Evolutionary conservation across 169 alveolate genomes (phyloP), one percentile per base, ranked within the genome.

Genomic region (Eimeria brunetti): DNA sequence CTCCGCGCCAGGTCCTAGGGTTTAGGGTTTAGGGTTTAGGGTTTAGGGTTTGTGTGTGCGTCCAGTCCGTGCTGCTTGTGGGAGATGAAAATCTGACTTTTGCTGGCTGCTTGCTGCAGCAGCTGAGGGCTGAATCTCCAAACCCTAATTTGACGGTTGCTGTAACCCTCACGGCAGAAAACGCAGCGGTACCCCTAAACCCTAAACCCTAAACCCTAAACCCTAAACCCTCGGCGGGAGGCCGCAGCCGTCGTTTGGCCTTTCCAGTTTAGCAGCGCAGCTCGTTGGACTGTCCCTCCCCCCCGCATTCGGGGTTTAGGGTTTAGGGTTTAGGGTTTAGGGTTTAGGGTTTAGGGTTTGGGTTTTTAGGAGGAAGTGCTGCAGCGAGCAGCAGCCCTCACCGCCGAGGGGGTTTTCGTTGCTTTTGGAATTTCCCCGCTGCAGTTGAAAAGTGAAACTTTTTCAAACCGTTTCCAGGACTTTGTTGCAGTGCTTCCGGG

Each of bases 161-260:
- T 14, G 83, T 73, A 36, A 73, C 83, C 27, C 83, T 73, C 3
- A 33, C 83, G 7, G 83, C 83, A 14, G 83, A 73, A 33, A 67
- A 22, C 27, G 78, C n/a, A 9, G 27, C 14, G 78, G 78, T n/a
- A 67, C 64, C 56, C 46, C 76, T 20, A n/a, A 41, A 36, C 62
- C 38, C 96, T 80, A 78, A 44, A 44, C 67, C 88, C 64, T 78
- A 73, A 33, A 73, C 83, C 83, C 83, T 73, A 73, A 73, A 67
- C 76, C 76, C 76, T 67, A 67, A 67, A 67, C 76, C 76, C 76
- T 67, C 27, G 30, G 30, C 56, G 56, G 69, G 38, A 49, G 46
- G 46, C 67, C 89, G 46, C 12, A 41, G 33, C n/a, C n/a, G n/a
- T n/a, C n/a, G n/a, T n/a, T n/a, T n/a, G n/a, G n/a, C n/a, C n/a